These are phyloP conservation scores for Austroboletus niveus DNA, from an alignment of 1,284 basidiomycete species.

Conservation along the genomic window DNA sequence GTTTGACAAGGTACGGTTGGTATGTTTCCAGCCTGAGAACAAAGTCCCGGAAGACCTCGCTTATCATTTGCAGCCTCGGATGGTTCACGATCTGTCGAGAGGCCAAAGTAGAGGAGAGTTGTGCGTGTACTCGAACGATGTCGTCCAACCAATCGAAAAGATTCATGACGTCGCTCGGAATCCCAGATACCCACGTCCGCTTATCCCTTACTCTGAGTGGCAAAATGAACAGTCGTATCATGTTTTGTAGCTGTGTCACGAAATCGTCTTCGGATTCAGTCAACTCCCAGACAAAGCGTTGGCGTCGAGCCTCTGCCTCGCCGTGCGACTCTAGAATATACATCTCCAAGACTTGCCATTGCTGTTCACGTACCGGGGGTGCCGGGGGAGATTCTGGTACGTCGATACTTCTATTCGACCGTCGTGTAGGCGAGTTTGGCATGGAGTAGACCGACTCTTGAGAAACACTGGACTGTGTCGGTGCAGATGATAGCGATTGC, in stretches of 20 bases:
- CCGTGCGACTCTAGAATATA: slow-evolving; percentile 38
- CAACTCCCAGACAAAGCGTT: slow-evolving; percentile 69
- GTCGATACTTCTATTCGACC: slow-evolving; percentile 7
- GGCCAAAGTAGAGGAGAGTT: slow-evolving; percentile 55
- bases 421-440: slow-evolving; percentile 12
- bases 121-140: slow-evolving; percentile 72
- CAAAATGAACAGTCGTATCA: slow-evolving; percentile 67
- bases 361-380: slow-evolving; percentile 10
- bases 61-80: slow-evolving; percentile 50
- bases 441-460: slow-evolving; percentile 25
- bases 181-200: slow-evolving; percentile 72
- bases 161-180: slow-evolving; percentile 65
- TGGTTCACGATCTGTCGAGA: slow-evolving; percentile 43
- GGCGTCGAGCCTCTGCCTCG: slow-evolving; percentile 54
- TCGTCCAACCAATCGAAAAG: slow-evolving; percentile 86
- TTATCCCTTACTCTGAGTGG: slow-evolving; percentile 72
- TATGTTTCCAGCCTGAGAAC: slow-evolving; percentile 74
- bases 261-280: slow-evolving; percentile 68
- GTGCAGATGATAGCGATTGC: slow-evolving; percentile 11
- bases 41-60: slow-evolving; percentile 57
- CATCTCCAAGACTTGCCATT: slow-evolving; percentile 25
- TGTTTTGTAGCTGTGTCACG: slow-evolving; percentile 59
- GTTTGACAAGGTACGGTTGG: slow-evolving; percentile 78
- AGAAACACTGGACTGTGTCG: slow-evolving; percentile 18
- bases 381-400: slow-evolving; percentile 10